These are phyloP conservation scores for Vitis amurensis DNA, from an alignment of 164 flowering plant genomes.

Conservation along the genomic window DNA sequence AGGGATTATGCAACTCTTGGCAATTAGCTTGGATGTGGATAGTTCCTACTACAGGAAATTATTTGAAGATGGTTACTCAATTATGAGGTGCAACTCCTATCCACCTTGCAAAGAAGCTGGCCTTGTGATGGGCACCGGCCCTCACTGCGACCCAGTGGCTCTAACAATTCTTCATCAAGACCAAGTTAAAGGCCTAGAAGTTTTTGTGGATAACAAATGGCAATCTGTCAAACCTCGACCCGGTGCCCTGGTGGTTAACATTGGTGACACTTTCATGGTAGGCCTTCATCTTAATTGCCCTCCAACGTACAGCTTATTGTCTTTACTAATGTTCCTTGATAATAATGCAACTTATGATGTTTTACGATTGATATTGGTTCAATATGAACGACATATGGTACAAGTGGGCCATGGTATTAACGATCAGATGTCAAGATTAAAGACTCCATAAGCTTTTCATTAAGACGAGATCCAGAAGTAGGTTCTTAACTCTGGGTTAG, in stretches of 20 bases:
- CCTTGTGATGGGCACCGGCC: constrained; percentile 5
- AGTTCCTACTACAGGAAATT: constrained; percentile 1
- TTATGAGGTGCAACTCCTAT: constrained; percentile 5
- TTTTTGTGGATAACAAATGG: not conserved
- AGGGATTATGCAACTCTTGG: constrained; percentile 1
- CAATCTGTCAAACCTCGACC: not conserved
- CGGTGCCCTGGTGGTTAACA: not conserved
- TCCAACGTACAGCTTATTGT: too few relatives aligned
- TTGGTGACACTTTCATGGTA: constrained; percentile 8
- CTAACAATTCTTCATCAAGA: constrained; percentile 6
- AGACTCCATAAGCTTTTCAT: too few relatives aligned
- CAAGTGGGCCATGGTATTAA: too few relatives aligned
- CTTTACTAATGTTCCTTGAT: not conserved
- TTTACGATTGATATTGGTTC: too few relatives aligned
- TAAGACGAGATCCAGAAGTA: too few relatives aligned
- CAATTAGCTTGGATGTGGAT: constrained; percentile 4
- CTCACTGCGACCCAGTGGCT: constrained; percentile 4
- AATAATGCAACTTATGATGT: not conserved
- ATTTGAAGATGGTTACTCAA: constrained; percentile 1
- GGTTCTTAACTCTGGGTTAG: too few relatives aligned
- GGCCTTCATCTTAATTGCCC: too few relatives aligned
- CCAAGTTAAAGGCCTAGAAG: constrained; percentile 4
- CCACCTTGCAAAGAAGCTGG: not conserved
- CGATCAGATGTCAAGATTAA: too few relatives aligned
- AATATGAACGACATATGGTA: too few relatives aligned